Evolutionary conservation across 257 asterid species (phyloP).

Genomic region (Thymus mandschuricus): DNA sequence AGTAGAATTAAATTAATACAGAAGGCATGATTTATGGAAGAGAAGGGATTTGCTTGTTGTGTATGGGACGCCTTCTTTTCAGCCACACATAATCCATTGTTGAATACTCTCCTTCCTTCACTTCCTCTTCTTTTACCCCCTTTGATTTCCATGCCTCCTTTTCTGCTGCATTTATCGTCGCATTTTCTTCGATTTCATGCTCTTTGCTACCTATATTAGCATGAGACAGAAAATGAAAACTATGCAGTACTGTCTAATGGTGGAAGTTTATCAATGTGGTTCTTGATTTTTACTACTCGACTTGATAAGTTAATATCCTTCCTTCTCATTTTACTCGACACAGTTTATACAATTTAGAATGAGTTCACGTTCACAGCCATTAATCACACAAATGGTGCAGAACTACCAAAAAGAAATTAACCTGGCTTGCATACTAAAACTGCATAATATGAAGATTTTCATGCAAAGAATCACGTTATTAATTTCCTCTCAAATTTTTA

Average conservation of each 20-base stretch:
- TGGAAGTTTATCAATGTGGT: neutral
- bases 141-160: constrained; percentile 46
- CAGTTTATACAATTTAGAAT: neutral
- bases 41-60: constrained; percentile 58
- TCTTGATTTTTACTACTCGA: constrained; percentile 1
- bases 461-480: too few species aligned
- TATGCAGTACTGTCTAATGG: neutral
- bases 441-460: neutral
- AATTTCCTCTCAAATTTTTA: too few species aligned
- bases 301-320: too few species aligned
- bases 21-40: constrained; percentile 46
- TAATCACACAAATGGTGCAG: neutral
- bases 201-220: constrained; percentile 44
- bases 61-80: constrained; percentile 65
- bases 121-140: constrained; percentile 40
- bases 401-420: neutral
- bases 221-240: neutral
- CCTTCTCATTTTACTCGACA: too few species aligned
- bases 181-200: constrained; percentile 32
- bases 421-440: neutral
- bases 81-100: constrained; percentile 70
- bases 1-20: neutral
- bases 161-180: constrained; percentile 37
- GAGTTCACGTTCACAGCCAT: neutral
- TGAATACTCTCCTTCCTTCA: constrained; percentile 50